Base-by-base conservation (phyloP, 2,329 filamentous ascomycete genomes). In the Stenocarpella maydis region DNA sequence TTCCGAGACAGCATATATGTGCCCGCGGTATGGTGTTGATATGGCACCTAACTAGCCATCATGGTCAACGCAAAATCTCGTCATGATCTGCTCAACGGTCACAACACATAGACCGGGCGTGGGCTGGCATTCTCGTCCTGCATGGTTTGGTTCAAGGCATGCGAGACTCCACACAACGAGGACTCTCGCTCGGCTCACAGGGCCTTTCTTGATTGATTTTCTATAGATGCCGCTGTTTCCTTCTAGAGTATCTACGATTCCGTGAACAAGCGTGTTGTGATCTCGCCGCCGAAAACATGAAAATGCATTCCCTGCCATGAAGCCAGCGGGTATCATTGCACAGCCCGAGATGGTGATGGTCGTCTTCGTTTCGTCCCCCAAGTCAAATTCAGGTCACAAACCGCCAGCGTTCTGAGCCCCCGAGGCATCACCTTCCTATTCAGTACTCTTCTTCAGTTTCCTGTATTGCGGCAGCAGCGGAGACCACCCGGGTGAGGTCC, bases 381-480 rank as follows among this genome's bases (percentile, higher is more conserved):
- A 47, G 28, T 12, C 26, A 9, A 12, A 14, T 14, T 34, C 9
- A 12, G 10, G 41, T 67, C 28, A 67, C 31, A 28, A 12, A 45
- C 8, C 52, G 34, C 26, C 65, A 41, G 52, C n/a, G 21, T 39
- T 24, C 28, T 50, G 47, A 8, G 52, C 39, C 31, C 58, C 65
- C n/a, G 52, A 31, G 34, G 41, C 17, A 15, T 54, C 52, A 21
- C 52, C 64, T 28, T 67, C 41, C 5, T 58, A 28, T 49, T 58
- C 50, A 3, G 43, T 58, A 24, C 4, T 58, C 65, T 28, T 37
- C 52, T 50, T 67, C 65, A 24, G 45, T 52, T 24, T 71, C 70
- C 47, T 65, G 67, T 34, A 63, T 43, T 31, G 55, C 64, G 17
- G 67, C 67, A 12, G 67, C 69, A 31, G 65, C 70, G n/a, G 68